Evolutionary conservation across 176 grass and related monocot species (phyloP).

Genomic region (maize (Zea mays)): DNA sequence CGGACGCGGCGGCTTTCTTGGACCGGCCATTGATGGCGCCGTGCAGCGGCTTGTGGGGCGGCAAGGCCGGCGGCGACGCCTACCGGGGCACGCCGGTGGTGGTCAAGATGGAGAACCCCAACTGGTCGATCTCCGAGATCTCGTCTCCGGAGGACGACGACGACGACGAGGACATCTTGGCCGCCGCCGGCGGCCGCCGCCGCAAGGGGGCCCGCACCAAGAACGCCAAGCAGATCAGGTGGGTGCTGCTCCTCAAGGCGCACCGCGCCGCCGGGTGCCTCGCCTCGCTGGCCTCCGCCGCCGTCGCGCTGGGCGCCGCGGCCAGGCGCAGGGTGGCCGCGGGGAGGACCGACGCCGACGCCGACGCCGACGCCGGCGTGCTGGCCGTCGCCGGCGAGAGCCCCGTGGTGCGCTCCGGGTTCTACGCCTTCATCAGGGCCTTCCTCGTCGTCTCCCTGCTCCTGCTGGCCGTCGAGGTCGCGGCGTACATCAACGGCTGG

Average conservation of each 20-base stretch:
- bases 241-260: conserved; percentile 97
- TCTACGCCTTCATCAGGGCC: conserved; percentile 76
- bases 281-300: conserved; percentile 64
- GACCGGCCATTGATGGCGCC: conserved; percentile 67
- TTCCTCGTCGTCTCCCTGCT: conserved; percentile 80
- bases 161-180: conserved; percentile 64
- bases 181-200: conserved; percentile 35
- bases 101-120: conserved; percentile 99
- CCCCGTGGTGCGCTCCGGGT: conserved; percentile 67
- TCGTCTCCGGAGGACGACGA: conserved; percentile 71
- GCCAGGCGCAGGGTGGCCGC: conserved; percentile 64
- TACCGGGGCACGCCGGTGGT: conserved; percentile 98
- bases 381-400: conserved; percentile 52
- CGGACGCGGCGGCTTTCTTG: conserved; percentile 32
- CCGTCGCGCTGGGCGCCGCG: conserved; percentile 57
- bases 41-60: conserved; percentile 67
- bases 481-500: conserved; percentile 71
- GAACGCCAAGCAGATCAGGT: conserved; percentile 98
- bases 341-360: conserved; percentile 74
- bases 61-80: conserved; percentile 53
- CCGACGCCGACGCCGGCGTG: conserved; percentile 58
- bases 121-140: conserved; percentile 98
- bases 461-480: conserved; percentile 71
- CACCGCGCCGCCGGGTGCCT: conserved; percentile 89
- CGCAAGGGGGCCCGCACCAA: conserved; percentile 64